These are phyloP conservation scores for Russula sp. DNA, from an alignment of 768 basidiomycete species.

Conservation along the genomic window DNA sequence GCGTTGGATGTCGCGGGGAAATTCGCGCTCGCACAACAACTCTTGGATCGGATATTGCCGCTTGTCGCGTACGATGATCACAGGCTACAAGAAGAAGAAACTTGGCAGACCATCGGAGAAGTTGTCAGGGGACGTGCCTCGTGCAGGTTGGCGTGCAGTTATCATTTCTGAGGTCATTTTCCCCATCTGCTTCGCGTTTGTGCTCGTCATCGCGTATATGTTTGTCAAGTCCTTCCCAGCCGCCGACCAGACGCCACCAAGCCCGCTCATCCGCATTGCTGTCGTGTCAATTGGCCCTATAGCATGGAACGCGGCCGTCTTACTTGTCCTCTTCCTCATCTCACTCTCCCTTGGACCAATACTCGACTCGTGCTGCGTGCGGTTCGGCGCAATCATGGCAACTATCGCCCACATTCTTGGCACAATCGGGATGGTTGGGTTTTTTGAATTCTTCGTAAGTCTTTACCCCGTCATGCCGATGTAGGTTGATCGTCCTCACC, in stretches of 20 bases:
- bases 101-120: conserved; percentile 97
- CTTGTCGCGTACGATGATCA: conserved; percentile 95
- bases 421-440: conserved; percentile 80
- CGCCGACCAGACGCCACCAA: conserved; percentile 60
- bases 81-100: conserved; percentile 99
- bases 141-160: conserved; percentile 89
- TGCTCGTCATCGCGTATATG: conserved; percentile 87
- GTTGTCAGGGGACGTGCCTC: conserved; percentile 89
- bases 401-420: conserved; percentile 80
- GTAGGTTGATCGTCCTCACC: not conserved
- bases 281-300: conserved; percentile 92
- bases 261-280: conserved; percentile 87
- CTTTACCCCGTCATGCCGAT: not conserved
- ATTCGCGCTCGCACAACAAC: conserved; percentile 94
- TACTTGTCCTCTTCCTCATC: conserved; percentile 82
- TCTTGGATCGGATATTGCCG: conserved; percentile 99
- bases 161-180: conserved; percentile 83
- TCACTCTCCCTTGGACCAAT: conserved; percentile 92
- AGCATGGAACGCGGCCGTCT: conserved; percentile 88
- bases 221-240: conserved; percentile 86
- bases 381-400: conserved; percentile 91
- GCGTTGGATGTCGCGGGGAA: conserved; percentile 98
- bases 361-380: conserved; percentile 74
- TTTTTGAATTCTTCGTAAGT: conserved; percentile 94
- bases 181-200: conserved; percentile 75